These are phyloP conservation scores for Elongisporangium prolatum DNA, from an alignment of 352 stramenopile genomes.

Conservation along the genomic window DNA sequence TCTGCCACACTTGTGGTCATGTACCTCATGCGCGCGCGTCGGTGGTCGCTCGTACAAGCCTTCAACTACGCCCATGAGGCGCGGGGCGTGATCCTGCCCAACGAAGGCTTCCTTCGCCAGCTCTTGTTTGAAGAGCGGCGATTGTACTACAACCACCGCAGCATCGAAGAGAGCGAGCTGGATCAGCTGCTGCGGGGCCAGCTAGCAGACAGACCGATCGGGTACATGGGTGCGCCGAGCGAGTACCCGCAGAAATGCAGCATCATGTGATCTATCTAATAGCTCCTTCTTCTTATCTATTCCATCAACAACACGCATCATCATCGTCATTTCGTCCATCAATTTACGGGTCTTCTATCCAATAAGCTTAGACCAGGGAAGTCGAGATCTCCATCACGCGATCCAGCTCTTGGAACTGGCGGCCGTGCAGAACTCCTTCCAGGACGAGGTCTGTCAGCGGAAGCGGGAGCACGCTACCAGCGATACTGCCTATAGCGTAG, in stretches of 20 bases:
- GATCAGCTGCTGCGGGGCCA: slow-evolving; percentile 39
- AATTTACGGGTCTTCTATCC: too few species aligned
- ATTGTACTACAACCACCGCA: slow-evolving; percentile 39
- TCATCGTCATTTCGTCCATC: not conserved
- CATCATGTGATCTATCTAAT: slow-evolving; percentile 11
- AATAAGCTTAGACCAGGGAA: not conserved
- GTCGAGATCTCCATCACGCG: not conserved
- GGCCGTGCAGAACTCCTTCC: not conserved
- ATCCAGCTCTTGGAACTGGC: not conserved
- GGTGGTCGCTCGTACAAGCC: slow-evolving; percentile 52
- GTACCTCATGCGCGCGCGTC: slow-evolving; percentile 57
- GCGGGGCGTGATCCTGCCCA: slow-evolving; percentile 57
- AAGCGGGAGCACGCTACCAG: not conserved
- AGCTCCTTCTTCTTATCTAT: not conserved
- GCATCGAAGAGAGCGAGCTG: slow-evolving; percentile 43
- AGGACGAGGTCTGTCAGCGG: not conserved
- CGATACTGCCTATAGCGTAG: not conserved
- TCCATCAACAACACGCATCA: not conserved
- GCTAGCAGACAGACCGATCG: slow-evolving; percentile 16
- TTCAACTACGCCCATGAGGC: slow-evolving; percentile 46
- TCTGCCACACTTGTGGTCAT: slow-evolving; percentile 65
- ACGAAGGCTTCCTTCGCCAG: slow-evolving; percentile 49
- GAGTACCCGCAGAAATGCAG: slow-evolving; percentile 1
- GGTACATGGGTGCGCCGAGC: not conserved
- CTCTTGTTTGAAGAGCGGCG: slow-evolving; percentile 43